Conservation (phyloP, 805 yeast species). For the Candida ficus region DNA sequence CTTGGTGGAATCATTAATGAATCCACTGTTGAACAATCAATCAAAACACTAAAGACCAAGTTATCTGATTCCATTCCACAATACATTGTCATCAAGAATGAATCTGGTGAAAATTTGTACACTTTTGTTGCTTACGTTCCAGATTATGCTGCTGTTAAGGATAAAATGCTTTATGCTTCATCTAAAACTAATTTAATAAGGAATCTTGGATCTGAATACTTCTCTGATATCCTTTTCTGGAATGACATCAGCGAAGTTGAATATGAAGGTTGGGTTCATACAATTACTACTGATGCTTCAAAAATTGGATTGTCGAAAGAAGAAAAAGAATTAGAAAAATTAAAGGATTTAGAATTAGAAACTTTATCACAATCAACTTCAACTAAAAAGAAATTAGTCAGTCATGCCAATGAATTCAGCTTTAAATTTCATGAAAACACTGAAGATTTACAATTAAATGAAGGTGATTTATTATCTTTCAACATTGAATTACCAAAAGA, state of each 20-base stretch:
- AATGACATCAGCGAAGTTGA: conserved; percentile 34
- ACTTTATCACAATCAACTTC: conserved; percentile 29
- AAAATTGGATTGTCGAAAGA: conserved; percentile 51
- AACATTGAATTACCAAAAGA: conserved; percentile 48
- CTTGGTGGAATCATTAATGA: conserved; percentile 30
- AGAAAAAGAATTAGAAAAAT: conserved; percentile 46
- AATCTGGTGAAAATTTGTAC: conserved; percentile 22
- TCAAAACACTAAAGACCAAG: conserved; percentile 28
- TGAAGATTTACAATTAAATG: conserved; percentile 22
- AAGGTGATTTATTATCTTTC: conserved; percentile 39
- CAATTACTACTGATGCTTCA: conserved; percentile 31
- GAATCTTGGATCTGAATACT: conserved; percentile 56
- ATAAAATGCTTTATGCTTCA: conserved; percentile 92
- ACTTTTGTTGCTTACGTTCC: conserved; percentile 83
- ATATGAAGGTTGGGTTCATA: conserved; percentile 40
- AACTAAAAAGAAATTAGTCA: conserved; percentile 23
- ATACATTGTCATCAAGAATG: conserved; percentile 44
- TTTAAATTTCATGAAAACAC: conserved; percentile 26
- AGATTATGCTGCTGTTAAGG: conserved; percentile 72
- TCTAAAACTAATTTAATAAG: conserved; percentile 72
- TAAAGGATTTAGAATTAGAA: conserved; percentile 39
- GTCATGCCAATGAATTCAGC: conserved; percentile 23
- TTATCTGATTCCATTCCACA: conserved; percentile 37
- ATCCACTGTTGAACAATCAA: conserved; percentile 31
- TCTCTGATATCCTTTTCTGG: conserved; percentile 29